Base-by-base conservation (phyloP, 2,329 filamentous ascomycete species). In the Apiospora hydei region DNA sequence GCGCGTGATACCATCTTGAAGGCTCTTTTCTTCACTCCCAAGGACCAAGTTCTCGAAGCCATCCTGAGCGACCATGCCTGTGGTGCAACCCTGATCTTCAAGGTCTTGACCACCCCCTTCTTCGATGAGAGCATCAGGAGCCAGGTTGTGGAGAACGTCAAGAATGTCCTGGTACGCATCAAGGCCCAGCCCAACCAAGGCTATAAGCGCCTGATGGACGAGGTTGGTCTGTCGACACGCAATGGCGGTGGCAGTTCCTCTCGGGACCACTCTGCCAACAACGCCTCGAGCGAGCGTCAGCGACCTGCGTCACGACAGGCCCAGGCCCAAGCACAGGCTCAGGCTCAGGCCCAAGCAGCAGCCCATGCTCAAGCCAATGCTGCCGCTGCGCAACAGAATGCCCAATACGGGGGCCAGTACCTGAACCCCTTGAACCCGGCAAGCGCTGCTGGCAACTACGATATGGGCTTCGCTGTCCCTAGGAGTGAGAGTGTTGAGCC, bases 141-240 rank as follows among this genome's bases (percentile, higher is more conserved):
- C 66, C 94, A 98, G 78, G 95, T 98, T 30, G 90, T 98, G 6
- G 94, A 98, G 78, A 98, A 95, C 72, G 94, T 99, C 69, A 94
- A 96, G 79, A 94, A 91, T 77, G 95, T 98, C 51, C 88, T 99
- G 46, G 84, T 96, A 46, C 93, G 93, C 78, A 92, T 98, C 83
- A 98, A 98, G 85, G 96, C 95, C 7, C 94, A 97, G 78, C 94
- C 96, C 21, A 93, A 92, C 74, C 96, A 98, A 84, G 96, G 96
- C 70, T 99, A 99, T 86, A 99, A 98, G 88, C 93, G 96, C 70
- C 85, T 99, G 73, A 99, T 99, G 96, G 96, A 99, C 78, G 96
- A 99, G 81, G 96, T 99, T 77, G 95, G 96, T 73, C 85, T 99
- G 49, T 97, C 96, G 7, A 92, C 90, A 41, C 85, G 91, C 61